Conservation (phyloP, 345 rosid genomes). For the Populus alba region DNA sequence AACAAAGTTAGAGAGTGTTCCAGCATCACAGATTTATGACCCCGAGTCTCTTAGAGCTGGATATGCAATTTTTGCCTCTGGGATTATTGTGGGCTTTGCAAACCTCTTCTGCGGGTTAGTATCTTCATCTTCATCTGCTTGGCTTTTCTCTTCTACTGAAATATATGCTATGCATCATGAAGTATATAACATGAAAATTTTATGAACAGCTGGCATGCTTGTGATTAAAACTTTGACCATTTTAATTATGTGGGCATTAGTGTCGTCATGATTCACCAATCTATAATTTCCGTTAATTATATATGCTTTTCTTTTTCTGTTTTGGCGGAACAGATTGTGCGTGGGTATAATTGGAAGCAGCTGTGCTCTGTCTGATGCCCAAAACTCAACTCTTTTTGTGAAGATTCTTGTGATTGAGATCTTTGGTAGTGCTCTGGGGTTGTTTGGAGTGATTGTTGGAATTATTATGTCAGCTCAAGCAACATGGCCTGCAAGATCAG, state of each 20-base stretch:
- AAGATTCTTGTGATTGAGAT: slow-evolving; percentile 98
- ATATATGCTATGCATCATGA: background rate
- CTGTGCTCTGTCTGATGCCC: slow-evolving; percentile 96
- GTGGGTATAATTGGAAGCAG: slow-evolving; percentile 99
- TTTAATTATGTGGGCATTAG: background rate
- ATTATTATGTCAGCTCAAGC: slow-evolving; percentile 99
- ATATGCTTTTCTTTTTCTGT: slow-evolving; percentile 5
- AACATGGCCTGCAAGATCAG: slow-evolving; percentile 75
- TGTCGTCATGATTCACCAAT: background rate
- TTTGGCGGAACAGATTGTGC: slow-evolving; percentile 56
- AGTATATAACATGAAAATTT: background rate
- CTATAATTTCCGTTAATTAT: background rate
- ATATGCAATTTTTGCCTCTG: slow-evolving; percentile 97
- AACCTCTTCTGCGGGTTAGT: slow-evolving; percentile 94
- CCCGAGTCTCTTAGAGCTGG: slow-evolving; percentile 99
- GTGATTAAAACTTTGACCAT: background rate
- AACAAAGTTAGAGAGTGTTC: slow-evolving; percentile 96
- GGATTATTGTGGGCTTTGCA: slow-evolving; percentile 97
- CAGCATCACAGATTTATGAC: slow-evolving; percentile 58
- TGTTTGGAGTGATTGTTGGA: slow-evolving; percentile 98
- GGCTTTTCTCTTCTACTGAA: background rate
- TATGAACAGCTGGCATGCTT: background rate
- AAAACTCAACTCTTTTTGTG: slow-evolving; percentile 91
- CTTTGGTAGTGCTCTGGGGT: slow-evolving; percentile 96
- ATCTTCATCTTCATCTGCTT: slow-evolving; percentile 30